Conservation (phyloP, 2,329 filamentous ascomycete species). For the Penicillium sp. region DNA sequence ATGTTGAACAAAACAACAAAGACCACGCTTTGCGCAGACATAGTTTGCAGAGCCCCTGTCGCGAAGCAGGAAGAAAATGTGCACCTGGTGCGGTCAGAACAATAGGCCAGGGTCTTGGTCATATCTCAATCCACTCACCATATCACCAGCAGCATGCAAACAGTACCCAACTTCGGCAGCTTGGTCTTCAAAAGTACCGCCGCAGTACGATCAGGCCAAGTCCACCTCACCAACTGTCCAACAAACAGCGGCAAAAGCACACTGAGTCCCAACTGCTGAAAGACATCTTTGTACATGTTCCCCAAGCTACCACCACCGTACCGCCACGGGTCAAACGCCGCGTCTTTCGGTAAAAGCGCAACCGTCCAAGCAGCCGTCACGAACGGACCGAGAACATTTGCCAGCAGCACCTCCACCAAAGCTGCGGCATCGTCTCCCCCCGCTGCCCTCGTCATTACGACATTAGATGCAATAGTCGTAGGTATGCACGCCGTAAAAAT, state of each 20-base stretch:
- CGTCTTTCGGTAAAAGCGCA: constrained; percentile 50
- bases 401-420: constrained; percentile 69
- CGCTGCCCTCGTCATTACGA: constrained; percentile 70
- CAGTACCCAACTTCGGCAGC: constrained; percentile 46
- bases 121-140: constrained; percentile 49
- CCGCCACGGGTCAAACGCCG: constrained; percentile 38
- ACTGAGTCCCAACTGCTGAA: constrained; percentile 68
- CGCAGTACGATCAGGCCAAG: constrained; percentile 50
- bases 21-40: constrained; percentile 62
- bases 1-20: constrained; percentile 70
- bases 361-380: constrained; percentile 65
- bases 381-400: constrained; percentile 69
- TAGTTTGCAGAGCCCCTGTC: constrained; percentile 60
- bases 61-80: constrained; percentile 55
- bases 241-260: constrained; percentile 65
- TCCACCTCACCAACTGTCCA: constrained; percentile 61
- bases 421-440: constrained; percentile 67
- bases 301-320: constrained; percentile 56
- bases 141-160: constrained; percentile 52
- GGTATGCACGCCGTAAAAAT: constrained; percentile 68
- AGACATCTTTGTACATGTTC: constrained; percentile 65
- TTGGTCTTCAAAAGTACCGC: constrained; percentile 55
- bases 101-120: neutral
- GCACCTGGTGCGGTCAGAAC: constrained; percentile 49
- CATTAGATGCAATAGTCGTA: constrained; percentile 72